These are phyloP conservation scores for Fragilariopsis cylindrus DNA, from an alignment of 108 stramenopile species.

Conservation along the genomic window DNA sequence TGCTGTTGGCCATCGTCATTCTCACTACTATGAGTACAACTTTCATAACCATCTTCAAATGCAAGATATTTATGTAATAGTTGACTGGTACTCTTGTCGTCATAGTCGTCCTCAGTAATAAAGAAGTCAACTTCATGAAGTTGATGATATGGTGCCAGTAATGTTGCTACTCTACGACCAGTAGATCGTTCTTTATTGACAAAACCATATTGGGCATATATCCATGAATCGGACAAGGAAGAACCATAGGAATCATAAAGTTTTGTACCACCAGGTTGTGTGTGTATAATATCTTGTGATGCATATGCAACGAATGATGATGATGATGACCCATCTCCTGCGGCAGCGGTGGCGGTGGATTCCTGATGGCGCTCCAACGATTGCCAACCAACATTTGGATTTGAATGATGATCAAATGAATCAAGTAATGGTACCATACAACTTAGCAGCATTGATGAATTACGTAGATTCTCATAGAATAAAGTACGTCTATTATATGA, in stretches of 20 bases:
- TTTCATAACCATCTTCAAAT: slow-evolving; percentile 7
- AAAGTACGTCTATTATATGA: neutral
- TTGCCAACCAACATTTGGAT: slow-evolving; percentile 13
- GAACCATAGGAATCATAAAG: slow-evolving; percentile 9
- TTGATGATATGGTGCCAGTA: slow-evolving; percentile 7
- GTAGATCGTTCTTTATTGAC: slow-evolving; percentile 4
- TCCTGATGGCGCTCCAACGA: neutral
- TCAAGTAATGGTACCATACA: slow-evolving; percentile 22
- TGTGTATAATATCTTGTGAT: neutral
- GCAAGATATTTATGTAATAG: slow-evolving; percentile 4
- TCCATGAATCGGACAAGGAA: neutral
- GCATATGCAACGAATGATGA: slow-evolving; percentile 5
- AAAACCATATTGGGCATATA: slow-evolving; percentile 15
- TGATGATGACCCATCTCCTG: neutral
- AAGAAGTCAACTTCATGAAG: neutral
- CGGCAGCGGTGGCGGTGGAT: neutral
- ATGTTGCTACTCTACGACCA: neutral
- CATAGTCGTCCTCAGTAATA: too few relatives aligned
- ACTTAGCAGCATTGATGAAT: neutral
- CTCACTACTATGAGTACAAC: neutral
- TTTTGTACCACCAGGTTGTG: neutral
- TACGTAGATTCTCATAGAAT: neutral
- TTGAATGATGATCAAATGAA: slow-evolving; percentile 19
- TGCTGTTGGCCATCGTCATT: neutral
- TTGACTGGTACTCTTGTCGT: neutral